Evolutionary conservation across 1,284 basidiomycete species (phyloP).

Genomic region (Rhodofomes roseus): DNA sequence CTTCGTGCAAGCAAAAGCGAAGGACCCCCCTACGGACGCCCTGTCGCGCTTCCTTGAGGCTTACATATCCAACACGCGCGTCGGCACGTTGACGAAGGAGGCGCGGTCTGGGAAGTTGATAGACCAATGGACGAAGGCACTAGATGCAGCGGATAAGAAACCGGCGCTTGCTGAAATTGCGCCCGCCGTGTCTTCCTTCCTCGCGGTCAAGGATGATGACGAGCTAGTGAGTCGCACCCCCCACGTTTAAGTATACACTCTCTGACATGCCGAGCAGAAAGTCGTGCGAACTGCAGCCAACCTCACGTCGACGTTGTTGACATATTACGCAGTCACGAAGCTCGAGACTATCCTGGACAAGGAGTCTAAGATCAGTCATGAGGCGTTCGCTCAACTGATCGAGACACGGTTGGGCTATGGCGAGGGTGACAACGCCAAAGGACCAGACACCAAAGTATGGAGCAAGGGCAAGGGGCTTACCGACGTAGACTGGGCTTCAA

Average conservation of each 20-base stretch:
- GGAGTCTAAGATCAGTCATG: constrained; percentile 88
- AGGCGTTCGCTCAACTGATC: constrained; percentile 78
- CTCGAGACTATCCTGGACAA: constrained; percentile 90
- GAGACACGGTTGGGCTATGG: constrained; percentile 87
- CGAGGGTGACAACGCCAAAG: constrained; percentile 70
- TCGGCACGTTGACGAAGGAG: constrained; percentile 77
- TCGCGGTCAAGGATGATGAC: constrained; percentile 88
- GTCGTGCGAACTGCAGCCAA: constrained; percentile 69
- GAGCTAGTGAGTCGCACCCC: constrained; percentile 64
- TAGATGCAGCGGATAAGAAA: constrained; percentile 48
- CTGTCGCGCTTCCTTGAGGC: constrained; percentile 56
- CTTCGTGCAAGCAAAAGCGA: constrained; percentile 66
- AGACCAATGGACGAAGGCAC: constrained; percentile 72
- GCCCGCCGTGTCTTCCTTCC: constrained; percentile 70
- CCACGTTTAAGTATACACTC: background rate
- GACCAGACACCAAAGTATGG: constrained; percentile 89
- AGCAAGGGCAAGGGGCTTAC: constrained; percentile 71
- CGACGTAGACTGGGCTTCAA: constrained; percentile 81
- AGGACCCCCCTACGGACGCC: constrained; percentile 69
- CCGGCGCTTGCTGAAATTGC: constrained; percentile 81
- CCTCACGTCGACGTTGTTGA: constrained; percentile 84
- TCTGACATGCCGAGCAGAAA: constrained; percentile 50
- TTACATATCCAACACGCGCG: constrained; percentile 54
- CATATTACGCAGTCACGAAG: constrained; percentile 84
- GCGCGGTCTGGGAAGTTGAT: constrained; percentile 76